Conservation (phyloP, 2,329 filamentous ascomycete species). For the Emmonsia crescens region DNA sequence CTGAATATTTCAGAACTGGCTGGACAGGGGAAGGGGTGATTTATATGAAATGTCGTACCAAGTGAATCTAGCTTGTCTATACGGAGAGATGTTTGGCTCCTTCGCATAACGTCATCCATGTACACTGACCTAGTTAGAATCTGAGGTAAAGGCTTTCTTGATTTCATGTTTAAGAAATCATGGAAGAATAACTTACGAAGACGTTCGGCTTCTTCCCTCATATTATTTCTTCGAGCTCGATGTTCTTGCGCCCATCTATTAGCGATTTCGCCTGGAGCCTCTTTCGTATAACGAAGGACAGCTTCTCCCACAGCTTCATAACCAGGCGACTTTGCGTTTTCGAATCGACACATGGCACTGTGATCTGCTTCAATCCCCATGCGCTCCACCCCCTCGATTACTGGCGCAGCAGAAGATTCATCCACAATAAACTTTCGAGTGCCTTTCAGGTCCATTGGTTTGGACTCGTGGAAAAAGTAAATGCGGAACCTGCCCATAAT, state of each 20-base stretch:
- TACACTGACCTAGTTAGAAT: background rate
- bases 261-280: conserved; percentile 45
- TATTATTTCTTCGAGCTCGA: conserved; percentile 24
- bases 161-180: background rate
- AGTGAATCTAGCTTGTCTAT: conserved; percentile 1
- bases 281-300: conserved; percentile 36
- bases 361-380: conserved; percentile 68
- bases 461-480: conserved; percentile 66
- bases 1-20: background rate
- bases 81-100: background rate
- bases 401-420: conserved; percentile 56
- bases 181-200: background rate
- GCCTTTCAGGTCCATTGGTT: conserved; percentile 57
- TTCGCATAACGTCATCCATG: background rate
- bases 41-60: background rate
- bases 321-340: conserved; percentile 52
- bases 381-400: conserved; percentile 57
- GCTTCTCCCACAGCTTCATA: conserved; percentile 46
- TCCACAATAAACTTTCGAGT: conserved; percentile 57
- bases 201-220: conserved; percentile 2
- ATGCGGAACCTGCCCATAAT: conserved; percentile 61
- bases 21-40: background rate
- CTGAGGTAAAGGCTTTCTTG: background rate
- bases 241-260: conserved; percentile 52
- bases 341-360: conserved; percentile 62